Evolutionary conservation across 139 green algal species (phyloP), one percentile per base, ranked within the genome.

Genomic region (Tetradesmus lagerheimii): DNA sequence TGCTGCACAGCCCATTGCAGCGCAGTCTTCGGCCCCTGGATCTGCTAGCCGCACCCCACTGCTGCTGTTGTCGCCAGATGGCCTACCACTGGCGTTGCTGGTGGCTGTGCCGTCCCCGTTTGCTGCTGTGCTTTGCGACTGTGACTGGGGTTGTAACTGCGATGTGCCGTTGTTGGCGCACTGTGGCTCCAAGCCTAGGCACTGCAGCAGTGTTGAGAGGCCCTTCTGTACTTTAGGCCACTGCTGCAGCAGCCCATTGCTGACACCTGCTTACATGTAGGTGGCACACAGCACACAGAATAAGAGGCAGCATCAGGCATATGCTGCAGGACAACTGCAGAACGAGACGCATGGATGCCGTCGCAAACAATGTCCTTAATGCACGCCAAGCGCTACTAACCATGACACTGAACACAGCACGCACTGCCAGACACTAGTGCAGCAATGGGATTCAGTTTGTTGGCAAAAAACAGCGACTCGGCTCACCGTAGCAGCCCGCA

Each of bases 221-320:
- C 92, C 90, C 47, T n/a, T 83, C 27, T 91, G 39, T 23, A 95
- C 92, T 66, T 96, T 96, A 3, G 91, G 89, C 94, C 93, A 96
- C 25, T 91, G 86, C 35, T 89, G 43, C 38, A 96, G 75, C 41
- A 92, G 20, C 2, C 91, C 94, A 86, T 96, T 96, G 92, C 93
- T 95, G 16, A 96, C 39, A 57, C 91, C 92, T 92, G 84, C 53
- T n/a, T n/a, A n/a, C n/a, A n/a, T n/a, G n/a, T n/a, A n/a, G 31
- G 67, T 20, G n/a, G 5, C 31, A 35, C 4, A 23, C 23, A 34
- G 34, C 84, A 34, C 67, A 92, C 91, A 92, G 78, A 95, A 89
- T 14, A 93, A n/a, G 0, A 91, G 14, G 45, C 45, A 57, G 45
- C 45, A 12, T 9, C 45, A 12, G 45, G n/a, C n/a, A n/a, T n/a